Evolutionary conservation across 305 asterid species (phyloP).

Genomic region (Fraxinus nigra): DNA sequence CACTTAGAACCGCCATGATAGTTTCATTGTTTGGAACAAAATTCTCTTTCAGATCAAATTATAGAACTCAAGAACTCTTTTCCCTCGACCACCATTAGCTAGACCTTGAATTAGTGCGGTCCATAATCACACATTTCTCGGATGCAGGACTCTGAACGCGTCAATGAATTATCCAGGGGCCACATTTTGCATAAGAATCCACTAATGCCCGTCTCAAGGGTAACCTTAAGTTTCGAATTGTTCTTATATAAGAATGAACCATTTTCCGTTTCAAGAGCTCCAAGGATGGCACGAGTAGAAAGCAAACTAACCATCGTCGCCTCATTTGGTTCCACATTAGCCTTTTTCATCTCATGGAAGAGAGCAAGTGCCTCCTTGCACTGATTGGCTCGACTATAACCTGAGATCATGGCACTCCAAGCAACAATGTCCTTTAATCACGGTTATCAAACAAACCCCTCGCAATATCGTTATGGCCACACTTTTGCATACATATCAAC

Average conservation of each 20-base stretch:
- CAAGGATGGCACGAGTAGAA: slow-evolving; percentile 39
- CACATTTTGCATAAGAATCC: slow-evolving; percentile 46
- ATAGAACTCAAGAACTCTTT: slow-evolving; percentile 28
- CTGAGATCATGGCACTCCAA: slow-evolving; percentile 45
- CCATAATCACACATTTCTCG: slow-evolving; percentile 37
- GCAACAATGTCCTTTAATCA: slow-evolving; percentile 10
- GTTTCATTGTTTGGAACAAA: slow-evolving; percentile 40
- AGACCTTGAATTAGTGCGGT: slow-evolving; percentile 48
- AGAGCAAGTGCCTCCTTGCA: slow-evolving; percentile 34
- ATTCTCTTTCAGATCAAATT: slow-evolving; percentile 28
- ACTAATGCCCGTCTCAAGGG: slow-evolving; percentile 34
- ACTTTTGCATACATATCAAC: slow-evolving; percentile 25
- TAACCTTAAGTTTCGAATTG: slow-evolving; percentile 30
- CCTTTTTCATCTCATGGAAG: slow-evolving; percentile 40
- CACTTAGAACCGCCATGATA: slow-evolving; percentile 40
- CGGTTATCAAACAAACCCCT: slow-evolving; percentile 30
- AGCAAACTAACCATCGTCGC: slow-evolving; percentile 43
- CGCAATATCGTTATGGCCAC: slow-evolving; percentile 32
- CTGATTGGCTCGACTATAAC: slow-evolving; percentile 32
- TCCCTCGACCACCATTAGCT: slow-evolving; percentile 40
- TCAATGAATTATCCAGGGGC: slow-evolving; percentile 26
- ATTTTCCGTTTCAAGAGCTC: slow-evolving; percentile 46
- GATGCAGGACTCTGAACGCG: slow-evolving; percentile 31
- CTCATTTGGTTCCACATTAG: slow-evolving; percentile 44
- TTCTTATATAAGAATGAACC: slow-evolving; percentile 37